Evolutionary conservation across 305 asterid species (phyloP), one percentile per base, ranked within the genome.

Genomic region (Plantago rigida): DNA sequence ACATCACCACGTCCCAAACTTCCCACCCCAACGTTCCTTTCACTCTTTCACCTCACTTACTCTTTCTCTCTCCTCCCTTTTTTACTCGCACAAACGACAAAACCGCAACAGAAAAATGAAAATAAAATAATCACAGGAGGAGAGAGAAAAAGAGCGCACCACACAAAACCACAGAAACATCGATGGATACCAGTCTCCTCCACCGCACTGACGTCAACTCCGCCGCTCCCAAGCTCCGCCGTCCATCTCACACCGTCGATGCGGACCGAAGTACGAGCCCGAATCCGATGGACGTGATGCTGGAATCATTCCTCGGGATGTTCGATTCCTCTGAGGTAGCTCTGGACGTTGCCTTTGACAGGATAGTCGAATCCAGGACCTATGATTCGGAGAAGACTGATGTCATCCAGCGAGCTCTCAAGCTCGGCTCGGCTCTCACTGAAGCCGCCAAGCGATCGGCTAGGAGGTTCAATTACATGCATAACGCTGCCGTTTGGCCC

Each of bases 401-500:
- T 22, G 64, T 79, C 67, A 80, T 84, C 74, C 76, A 83, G 3
- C 82, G 89, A 17, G 88, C 89, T 19, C 81, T 84, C 47, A 79
- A 73, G 42, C 79, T 89, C 49, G 97, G 89, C 52, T 76, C 88
- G 12, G 73, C 78, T 7, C 85, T 86, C 67, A 77, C 87, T 31
- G 94, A 84, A 65, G 95, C 91, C 22, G 89, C 87, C 47, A 80
- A 76, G 19, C 83, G 86, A 66, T 79, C 97, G 51, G 77, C 86
- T 39, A 75, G 95, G 68, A 80, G 74, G 66, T 83, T 82, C 59
- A 82, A 77, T 67, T 76, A 86, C 61, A 22, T 67, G 72, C 95
- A 86, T 67, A 86, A 89, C 81, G 83, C 80, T 11, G 60, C 66
- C 73, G 82, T 67, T 73, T 89, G 95, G 95, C 72, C 81, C 15